phyloP scores from a whole-genome alignment of 306 rosid species.

The Parietaria judaica region DNA sequence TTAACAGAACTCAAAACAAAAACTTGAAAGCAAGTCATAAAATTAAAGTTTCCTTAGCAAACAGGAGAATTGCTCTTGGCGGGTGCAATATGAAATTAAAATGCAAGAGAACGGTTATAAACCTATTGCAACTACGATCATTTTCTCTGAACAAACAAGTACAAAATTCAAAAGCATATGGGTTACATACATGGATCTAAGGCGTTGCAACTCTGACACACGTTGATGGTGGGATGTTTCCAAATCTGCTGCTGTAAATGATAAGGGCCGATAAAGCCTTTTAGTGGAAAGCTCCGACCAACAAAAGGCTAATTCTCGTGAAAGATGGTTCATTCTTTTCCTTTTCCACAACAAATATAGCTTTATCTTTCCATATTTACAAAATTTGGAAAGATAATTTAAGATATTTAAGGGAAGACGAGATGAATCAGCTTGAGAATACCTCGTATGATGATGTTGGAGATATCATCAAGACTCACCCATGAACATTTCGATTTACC shows the following conservation, averaged over 20 bases:
- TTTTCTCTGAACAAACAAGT: not conserved
- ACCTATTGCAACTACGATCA: no score
- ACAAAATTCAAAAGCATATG: constrained; percentile 13
- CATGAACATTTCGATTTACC: constrained; percentile 96
- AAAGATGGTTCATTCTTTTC: no score
- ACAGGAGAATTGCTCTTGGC: not conserved
- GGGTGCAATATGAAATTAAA: not conserved
- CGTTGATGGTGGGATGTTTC: constrained; percentile 98
- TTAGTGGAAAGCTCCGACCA: constrained; percentile 28
- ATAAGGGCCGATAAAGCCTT: constrained; percentile 8
- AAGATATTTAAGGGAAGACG: not conserved
- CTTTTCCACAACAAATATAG: no score
- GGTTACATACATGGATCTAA: constrained; percentile 70
- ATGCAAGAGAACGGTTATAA: no score
- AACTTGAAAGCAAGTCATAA: not conserved
- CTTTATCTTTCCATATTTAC: no score
- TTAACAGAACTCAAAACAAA: no score
- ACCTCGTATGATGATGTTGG: constrained; percentile 82
- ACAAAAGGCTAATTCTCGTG: not conserved
- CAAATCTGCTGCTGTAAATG: constrained; percentile 62
- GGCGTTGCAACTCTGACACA: constrained; percentile 82
- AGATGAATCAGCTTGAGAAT: constrained; percentile 19
- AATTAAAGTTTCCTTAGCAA: not conserved
- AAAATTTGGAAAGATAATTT: no score
- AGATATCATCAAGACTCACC: constrained; percentile 92